Base-by-base conservation (phyloP, 202 grass and related monocot species). In the Zoysia matrella region DNA sequence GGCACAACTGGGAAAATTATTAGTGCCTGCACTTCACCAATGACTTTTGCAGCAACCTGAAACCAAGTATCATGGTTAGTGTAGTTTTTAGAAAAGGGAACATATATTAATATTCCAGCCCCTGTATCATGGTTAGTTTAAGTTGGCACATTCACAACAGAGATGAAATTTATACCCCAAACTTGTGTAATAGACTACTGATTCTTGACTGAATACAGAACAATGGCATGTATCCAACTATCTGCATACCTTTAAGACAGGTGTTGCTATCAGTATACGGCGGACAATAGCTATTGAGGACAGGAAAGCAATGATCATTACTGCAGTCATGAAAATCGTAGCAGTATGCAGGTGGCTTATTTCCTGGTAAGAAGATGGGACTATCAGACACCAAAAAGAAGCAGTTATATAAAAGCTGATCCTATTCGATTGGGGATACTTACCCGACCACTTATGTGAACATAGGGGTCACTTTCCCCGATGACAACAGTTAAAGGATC, bases 11-110 rank as follows among this genome's bases (percentile, higher is more conserved):
- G 96, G 65, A 99, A 99, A 77, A 94, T 71, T 65, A 99, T 96
- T 16, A 99, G 81, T 55, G 96, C 93, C 77, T 99, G 93, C 47
- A 99, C 96, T 87, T 99, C 96, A 52, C 96, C 93, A 66, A 99
- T 99, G 62, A 99, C 93, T 79, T 99, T 99, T 30, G 96, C 93
- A 72, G 96, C 96, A 74, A 99, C 96, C 96, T 99, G 85, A 44
- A 84, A 77, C n/a, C 18, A 52, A 3, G 63, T 67, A 40, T 48
- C 9, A 6, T 15, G 8, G 66, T 77, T 76, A 83, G 13, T 65
- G 48, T 47, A 72, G 66, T 30, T 30, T 30, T 30, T 30, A 30
- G 22, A 30, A 30, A 30, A 30, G 22, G 22, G 22, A 30, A 30
- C 0, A 30, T 30, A 30, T 30, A 30, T 30, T 30, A 30, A 30